These are phyloP conservation scores for Xerocomellus intermedius DNA, from an alignment of 768 basidiomycete species.

Conservation along the genomic window DNA sequence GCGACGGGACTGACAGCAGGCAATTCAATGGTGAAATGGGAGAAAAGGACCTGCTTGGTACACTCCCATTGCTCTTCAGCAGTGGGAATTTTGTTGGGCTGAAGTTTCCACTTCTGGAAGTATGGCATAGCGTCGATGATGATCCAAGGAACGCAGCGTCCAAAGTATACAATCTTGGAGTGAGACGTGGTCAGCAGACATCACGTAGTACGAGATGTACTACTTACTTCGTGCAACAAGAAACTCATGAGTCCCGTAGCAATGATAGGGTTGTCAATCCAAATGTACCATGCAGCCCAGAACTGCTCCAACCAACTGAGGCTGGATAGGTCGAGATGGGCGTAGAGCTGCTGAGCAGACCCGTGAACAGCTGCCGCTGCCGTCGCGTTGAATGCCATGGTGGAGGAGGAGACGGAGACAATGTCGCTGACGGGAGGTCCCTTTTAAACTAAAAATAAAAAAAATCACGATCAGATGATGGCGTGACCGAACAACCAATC, in stretches of 20 bases:
- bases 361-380: constrained; percentile 29
- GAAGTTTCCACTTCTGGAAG: constrained; percentile 92
- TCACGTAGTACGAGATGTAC: background rate
- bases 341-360: constrained; percentile 48
- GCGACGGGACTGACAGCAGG: constrained; percentile 60
- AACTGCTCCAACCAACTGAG: constrained; percentile 71
- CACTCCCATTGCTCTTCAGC: constrained; percentile 89
- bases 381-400: constrained; percentile 45
- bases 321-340: constrained; percentile 54
- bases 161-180: constrained; percentile 89
- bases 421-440: background rate
- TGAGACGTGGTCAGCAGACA: background rate
- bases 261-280: constrained; percentile 83
- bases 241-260: constrained; percentile 95
- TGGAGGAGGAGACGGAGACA: background rate
- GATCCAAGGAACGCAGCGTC: constrained; percentile 92
- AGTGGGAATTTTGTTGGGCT: constrained; percentile 81
- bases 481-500: constrained; percentile 32
- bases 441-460: constrained; percentile 2
- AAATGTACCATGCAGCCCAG: constrained; percentile 86
- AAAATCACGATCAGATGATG: constrained; percentile 18
- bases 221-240: constrained; percentile 85
- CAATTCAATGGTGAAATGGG: constrained; percentile 93
- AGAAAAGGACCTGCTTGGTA: constrained; percentile 89
- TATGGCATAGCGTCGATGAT: constrained; percentile 93